phyloP scores from a whole-genome alignment of 2,329 filamentous ascomycete genomes.

The Aspergillus udagawae region DNA sequence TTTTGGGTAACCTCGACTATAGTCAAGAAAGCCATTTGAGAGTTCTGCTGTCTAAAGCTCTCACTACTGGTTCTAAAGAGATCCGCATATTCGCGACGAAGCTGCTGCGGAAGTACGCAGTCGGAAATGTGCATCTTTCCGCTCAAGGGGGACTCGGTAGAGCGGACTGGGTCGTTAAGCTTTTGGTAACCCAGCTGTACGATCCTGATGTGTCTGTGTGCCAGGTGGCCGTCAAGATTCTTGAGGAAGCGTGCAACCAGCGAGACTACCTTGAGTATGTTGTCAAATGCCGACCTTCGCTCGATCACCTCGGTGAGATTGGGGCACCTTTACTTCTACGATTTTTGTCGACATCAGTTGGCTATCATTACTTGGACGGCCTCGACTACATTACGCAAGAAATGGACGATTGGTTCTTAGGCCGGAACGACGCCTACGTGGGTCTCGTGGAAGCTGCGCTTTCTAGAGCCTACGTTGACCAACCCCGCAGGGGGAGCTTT shows the following conservation, averaged over 20 bases:
- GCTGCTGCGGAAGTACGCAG: slow-evolving; percentile 80
- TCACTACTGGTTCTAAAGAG: slow-evolving; percentile 85
- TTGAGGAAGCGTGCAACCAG: slow-evolving; percentile 95
- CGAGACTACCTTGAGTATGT: slow-evolving; percentile 90
- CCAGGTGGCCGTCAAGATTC: slow-evolving; percentile 90
- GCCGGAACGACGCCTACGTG: slow-evolving; percentile 95
- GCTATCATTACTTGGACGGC: slow-evolving; percentile 94
- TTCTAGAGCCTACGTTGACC: slow-evolving; percentile 69
- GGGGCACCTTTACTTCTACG: slow-evolving; percentile 87
- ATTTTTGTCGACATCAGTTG: slow-evolving; percentile 92
- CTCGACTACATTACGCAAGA: slow-evolving; percentile 98
- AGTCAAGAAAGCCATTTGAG: slow-evolving; percentile 81
- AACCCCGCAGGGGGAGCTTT: slow-evolving; percentile 45
- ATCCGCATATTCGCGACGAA: slow-evolving; percentile 89
- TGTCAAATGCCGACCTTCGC: slow-evolving; percentile 87
- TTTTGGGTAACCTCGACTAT: slow-evolving; percentile 91
- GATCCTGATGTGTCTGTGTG: slow-evolving; percentile 97
- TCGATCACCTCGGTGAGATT: slow-evolving; percentile 95
- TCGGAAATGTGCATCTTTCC: slow-evolving; percentile 46
- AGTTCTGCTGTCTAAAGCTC: slow-evolving; percentile 86
- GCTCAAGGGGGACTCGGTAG: slow-evolving; percentile 50
- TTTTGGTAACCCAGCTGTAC: slow-evolving; percentile 97
- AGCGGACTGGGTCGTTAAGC: slow-evolving; percentile 91
- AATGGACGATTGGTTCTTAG: slow-evolving; percentile 99
- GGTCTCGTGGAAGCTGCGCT: slow-evolving; percentile 92